Evolutionary conservation across 345 rosid genomes (phyloP).

Genomic region (Hypericum perforatum): DNA sequence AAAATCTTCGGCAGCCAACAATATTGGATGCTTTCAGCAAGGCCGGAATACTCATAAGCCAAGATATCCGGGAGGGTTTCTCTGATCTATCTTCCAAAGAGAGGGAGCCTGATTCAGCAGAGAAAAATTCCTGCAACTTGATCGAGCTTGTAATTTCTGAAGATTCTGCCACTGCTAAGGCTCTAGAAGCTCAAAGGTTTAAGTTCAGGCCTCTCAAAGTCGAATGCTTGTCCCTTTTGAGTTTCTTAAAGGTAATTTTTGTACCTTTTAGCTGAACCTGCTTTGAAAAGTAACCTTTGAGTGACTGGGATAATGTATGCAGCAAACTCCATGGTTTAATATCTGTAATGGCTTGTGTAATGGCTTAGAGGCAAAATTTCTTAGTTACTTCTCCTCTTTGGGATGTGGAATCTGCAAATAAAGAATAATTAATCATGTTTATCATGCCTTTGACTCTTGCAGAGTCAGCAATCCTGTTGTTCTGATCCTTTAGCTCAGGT

Average conservation of each 20-base stretch:
- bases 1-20: slow-evolving; percentile 47
- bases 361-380: too few relatives aligned
- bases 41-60: slow-evolving; percentile 38
- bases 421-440: slow-evolving; percentile 7
- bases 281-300: background rate
- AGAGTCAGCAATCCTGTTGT: slow-evolving; percentile 44
- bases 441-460: slow-evolving; percentile 17
- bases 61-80: slow-evolving; percentile 36
- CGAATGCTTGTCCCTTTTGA: slow-evolving; percentile 53
- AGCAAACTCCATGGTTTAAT: too few relatives aligned
- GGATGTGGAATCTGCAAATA: background rate
- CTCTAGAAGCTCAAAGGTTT: slow-evolving; percentile 54
- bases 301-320: too few relatives aligned
- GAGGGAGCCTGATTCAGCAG: slow-evolving; percentile 19
- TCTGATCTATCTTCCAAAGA: slow-evolving; percentile 22
- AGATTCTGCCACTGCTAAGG: slow-evolving; percentile 41
- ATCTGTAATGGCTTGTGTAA: too few relatives aligned
- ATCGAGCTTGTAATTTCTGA: slow-evolving; percentile 36
- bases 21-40: slow-evolving; percentile 46
- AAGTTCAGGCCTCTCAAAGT: slow-evolving; percentile 67
- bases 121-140: slow-evolving; percentile 22
- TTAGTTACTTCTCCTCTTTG: background rate
- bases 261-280: background rate
- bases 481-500: slow-evolving; percentile 72
- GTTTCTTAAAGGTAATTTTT: slow-evolving; percentile 46